A percentile compares a stretch with the other conserved stretches of the same genome.
Conservation (phyloP, 805 yeast species). For the Myxozyma sirexii region DNA sequence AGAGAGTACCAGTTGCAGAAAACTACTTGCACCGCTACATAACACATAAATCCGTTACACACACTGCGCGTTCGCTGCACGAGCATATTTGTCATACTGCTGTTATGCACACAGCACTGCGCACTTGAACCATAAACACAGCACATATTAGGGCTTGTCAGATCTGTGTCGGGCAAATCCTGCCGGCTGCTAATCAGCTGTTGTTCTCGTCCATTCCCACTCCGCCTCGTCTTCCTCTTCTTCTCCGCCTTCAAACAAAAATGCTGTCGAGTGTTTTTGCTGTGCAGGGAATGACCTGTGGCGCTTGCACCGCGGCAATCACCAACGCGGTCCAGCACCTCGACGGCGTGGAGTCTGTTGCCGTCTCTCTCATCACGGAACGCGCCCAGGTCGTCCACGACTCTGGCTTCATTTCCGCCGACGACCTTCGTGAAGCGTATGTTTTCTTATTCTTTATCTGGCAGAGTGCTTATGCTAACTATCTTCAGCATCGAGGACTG, state of each 20-base stretch:
- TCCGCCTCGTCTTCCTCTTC: not conserved
- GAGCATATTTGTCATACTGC: not conserved
- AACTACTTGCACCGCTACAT: no score
- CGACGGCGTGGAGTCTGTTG: constrained; percentile 56
- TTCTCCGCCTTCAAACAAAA: not conserved
- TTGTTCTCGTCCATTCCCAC: not conserved
- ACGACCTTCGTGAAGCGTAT: constrained; percentile 47
- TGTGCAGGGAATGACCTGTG: constrained; percentile 87
- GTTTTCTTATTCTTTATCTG: not conserved
- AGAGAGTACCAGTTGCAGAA: no score
- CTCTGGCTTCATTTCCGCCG: constrained; percentile 41
- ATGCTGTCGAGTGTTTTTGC: constrained; percentile 31
- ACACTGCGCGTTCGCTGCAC: no score
- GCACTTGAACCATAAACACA: not conserved
- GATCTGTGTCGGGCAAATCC: not conserved
- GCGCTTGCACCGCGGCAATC: constrained; percentile 76
- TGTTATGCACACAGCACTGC: not conserved
- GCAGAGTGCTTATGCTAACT: not conserved
- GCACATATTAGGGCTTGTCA: not conserved
- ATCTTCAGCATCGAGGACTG: constrained; percentile 62
- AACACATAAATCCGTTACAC: no score
- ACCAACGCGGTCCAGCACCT: constrained; percentile 54
- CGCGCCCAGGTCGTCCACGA: constrained; percentile 62
- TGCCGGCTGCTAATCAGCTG: not conserved
- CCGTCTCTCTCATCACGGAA: constrained; percentile 76